Conservation (phyloP, 2,329 filamentous ascomycete genomes). For the Fusarium globosum region DNA sequence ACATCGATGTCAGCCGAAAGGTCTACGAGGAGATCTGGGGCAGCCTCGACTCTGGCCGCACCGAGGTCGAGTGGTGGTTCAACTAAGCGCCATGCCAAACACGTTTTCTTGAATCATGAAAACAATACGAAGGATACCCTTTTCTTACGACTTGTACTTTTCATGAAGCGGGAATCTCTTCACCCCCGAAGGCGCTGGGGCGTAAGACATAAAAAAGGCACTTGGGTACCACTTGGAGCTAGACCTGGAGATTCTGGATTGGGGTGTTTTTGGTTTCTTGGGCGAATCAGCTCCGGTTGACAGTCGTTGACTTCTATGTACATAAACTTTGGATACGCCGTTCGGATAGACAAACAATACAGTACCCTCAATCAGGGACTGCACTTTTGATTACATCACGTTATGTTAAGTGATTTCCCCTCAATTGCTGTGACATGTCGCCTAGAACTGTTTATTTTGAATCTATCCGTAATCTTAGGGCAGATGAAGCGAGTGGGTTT, state of each 20-base stretch:
- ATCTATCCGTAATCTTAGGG: constrained; percentile 7
- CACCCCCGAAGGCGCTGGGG: constrained; percentile 35
- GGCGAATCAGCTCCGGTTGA: constrained; percentile 36
- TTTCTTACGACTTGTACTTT: constrained; percentile 38
- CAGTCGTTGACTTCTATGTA: constrained; percentile 39
- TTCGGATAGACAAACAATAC: constrained; percentile 32
- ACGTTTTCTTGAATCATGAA: constrained; percentile 19
- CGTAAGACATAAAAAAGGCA: constrained; percentile 25
- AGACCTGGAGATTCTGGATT: constrained; percentile 37
- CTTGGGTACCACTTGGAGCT: not conserved
- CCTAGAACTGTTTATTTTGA: constrained; percentile 12
- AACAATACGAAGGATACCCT: constrained; percentile 26
- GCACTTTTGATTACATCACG: constrained; percentile 5
- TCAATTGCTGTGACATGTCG: constrained; percentile 4
- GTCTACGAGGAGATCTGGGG: constrained; percentile 66
- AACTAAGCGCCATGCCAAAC: constrained; percentile 45
- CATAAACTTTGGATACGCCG: constrained; percentile 34
- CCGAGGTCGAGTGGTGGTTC: constrained; percentile 59
- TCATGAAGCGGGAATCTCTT: constrained; percentile 42
- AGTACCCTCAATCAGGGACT: constrained; percentile 14
- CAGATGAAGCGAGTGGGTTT: constrained; percentile 16
- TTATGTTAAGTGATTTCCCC: not conserved
- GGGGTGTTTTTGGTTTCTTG: constrained; percentile 42
- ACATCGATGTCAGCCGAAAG: constrained; percentile 71
- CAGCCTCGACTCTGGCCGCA: constrained; percentile 57